Evolutionary conservation across 164 flowering plant genomes (phyloP).

Genomic region (Magnolia kwangsiensis): DNA sequence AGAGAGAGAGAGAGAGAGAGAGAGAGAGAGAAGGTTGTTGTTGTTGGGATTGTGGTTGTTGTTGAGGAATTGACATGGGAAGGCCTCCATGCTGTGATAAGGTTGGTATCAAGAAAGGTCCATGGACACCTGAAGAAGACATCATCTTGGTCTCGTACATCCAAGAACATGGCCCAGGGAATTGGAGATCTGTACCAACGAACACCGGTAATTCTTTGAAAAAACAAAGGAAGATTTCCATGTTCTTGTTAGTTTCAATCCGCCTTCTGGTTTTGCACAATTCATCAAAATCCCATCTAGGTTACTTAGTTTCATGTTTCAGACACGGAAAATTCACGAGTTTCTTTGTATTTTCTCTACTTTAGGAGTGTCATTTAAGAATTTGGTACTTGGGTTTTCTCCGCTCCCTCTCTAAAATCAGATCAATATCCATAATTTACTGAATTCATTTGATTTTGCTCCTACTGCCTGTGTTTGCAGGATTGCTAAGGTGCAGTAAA

Average conservation of each 20-base stretch:
- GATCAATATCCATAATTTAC: neutral
- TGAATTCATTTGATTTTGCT: neutral
- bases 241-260: neutral
- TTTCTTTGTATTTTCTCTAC: neutral
- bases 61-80: conserved; percentile 35
- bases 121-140: conserved; percentile 95
- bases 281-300: neutral
- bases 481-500: conserved; percentile 87
- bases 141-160: conserved; percentile 53
- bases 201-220: conserved; percentile 25
- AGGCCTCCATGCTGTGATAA: conserved; percentile 82
- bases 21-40: conserved; percentile 4
- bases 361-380: neutral
- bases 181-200: conserved; percentile 41
- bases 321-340: neutral
- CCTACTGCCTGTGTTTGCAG: conserved; percentile 18
- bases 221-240: neutral
- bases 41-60: neutral
- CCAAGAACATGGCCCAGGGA: conserved; percentile 62
- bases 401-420: neutral
- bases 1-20: conserved; percentile 10
- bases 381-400: neutral
- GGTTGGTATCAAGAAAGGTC: conserved; percentile 91
- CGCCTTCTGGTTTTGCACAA: neutral
- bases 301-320: neutral